A percentile compares a stretch with the other conserved stretches of the same genome.
Conservation (phyloP, 2,329 filamentous ascomycete species). For the Chaetomium strumarium region DNA sequence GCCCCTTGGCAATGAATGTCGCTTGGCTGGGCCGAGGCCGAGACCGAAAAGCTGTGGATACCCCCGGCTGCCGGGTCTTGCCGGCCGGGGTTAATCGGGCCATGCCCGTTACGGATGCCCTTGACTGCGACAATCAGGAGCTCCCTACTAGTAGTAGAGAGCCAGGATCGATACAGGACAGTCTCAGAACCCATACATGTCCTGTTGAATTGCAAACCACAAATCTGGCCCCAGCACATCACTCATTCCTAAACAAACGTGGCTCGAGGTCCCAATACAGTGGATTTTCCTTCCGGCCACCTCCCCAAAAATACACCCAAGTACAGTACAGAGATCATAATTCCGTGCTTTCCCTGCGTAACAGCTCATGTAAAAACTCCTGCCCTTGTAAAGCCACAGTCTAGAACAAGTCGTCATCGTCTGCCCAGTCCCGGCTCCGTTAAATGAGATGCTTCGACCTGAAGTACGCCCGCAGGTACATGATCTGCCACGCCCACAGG, state of each 20-base stretch:
- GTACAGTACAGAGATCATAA: constrained; percentile 15
- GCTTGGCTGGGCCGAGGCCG: constrained; percentile 18
- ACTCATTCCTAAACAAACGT: neutral
- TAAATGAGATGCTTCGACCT: constrained; percentile 71
- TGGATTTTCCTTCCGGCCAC: neutral
- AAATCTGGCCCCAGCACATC: neutral
- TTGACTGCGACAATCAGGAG: no score
- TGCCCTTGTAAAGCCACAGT: constrained; percentile 18
- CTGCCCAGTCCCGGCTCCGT: neutral
- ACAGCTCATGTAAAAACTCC: constrained; percentile 21
- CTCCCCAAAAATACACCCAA: neutral
- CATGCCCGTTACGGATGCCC: neutral
- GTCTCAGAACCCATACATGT: no score
- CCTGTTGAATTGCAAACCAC: no score
- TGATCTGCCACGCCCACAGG: constrained; percentile 92
- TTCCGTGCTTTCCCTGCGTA: constrained; percentile 22
- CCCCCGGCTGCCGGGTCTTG: neutral
- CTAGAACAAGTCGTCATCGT: constrained; percentile 6
- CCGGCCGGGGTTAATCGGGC: neutral
- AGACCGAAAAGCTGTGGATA: constrained; percentile 16
- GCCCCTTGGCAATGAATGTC: neutral
- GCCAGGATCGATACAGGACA: no score
- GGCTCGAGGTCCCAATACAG: neutral
- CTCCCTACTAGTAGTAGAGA: no score
- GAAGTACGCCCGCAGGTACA: constrained; percentile 97